These are phyloP conservation scores for Takakia lepidozioides DNA, from an alignment of 225 moss, liverwort and hornwort species.

Conservation along the genomic window DNA sequence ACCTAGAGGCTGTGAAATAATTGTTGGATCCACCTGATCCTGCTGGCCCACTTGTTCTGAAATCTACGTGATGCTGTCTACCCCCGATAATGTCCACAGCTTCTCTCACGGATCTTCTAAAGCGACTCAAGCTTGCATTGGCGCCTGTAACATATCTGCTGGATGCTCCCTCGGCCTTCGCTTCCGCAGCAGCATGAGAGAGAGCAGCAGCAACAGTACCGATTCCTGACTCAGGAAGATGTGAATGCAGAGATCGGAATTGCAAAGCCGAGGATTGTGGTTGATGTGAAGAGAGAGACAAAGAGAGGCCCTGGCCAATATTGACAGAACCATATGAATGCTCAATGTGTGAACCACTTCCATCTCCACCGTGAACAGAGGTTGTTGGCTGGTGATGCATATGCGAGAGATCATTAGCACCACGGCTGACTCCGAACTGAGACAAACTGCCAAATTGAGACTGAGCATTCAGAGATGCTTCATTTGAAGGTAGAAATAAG, in stretches of 20 bases:
- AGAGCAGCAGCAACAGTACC: constrained; percentile 19
- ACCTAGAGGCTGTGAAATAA: constrained; percentile 20
- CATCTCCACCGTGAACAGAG: constrained; percentile 30
- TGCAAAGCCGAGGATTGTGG: constrained; percentile 29
- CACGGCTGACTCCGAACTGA: constrained; percentile 20
- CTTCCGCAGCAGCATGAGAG: constrained; percentile 41
- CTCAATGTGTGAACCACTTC: constrained; percentile 23
- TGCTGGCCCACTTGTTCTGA: constrained; percentile 14
- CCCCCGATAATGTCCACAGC: constrained; percentile 20
- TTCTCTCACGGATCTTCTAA: constrained; percentile 42
- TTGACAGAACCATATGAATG: constrained; percentile 26
- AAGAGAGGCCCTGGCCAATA: constrained; percentile 54
- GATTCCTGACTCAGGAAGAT: constrained; percentile 28
- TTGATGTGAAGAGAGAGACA: constrained; percentile 61
- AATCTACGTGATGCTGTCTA: constrained; percentile 8
- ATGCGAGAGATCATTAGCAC: constrained; percentile 27
- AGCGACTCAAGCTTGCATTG: constrained; percentile 48
- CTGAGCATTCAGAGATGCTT: constrained; percentile 24
- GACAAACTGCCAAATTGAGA: constrained; percentile 40
- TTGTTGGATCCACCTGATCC: constrained; percentile 11
- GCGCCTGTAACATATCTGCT: constrained; percentile 28
- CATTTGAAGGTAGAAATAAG: constrained; percentile 58
- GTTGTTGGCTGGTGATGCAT: constrained; percentile 39
- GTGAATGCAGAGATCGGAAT: constrained; percentile 28
- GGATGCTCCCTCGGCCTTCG: constrained; percentile 52